Conservation (phyloP, 768 basidiomycete species). For the Cyclocybe aegerita region DNA sequence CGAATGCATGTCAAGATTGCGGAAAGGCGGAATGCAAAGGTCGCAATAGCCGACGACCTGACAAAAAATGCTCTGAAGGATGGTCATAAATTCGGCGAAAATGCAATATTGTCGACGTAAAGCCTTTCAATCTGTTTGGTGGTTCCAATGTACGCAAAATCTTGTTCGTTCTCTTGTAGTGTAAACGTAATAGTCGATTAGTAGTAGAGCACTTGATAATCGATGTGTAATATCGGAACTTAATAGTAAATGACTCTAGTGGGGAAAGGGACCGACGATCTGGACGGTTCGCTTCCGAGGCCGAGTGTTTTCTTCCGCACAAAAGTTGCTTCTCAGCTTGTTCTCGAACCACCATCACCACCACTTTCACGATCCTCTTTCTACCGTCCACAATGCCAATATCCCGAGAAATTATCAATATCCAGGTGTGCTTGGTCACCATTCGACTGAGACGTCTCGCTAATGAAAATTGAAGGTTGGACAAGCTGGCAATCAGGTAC, state of each 20-base stretch:
- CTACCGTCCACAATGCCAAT: constrained; percentile 42
- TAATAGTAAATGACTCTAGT: too few relatives aligned
- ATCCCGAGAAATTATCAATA: constrained; percentile 77
- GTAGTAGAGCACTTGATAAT: too few relatives aligned
- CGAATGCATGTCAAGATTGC: constrained; percentile 78
- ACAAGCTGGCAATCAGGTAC: constrained; percentile 60
- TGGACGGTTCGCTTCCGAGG: too few relatives aligned
- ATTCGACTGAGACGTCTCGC: not conserved
- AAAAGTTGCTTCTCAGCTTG: not conserved
- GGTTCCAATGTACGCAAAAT: too few relatives aligned
- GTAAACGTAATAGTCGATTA: too few relatives aligned
- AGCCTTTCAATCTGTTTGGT: too few relatives aligned
- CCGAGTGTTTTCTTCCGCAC: too few relatives aligned
- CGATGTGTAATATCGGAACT: too few relatives aligned
- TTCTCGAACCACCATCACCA: constrained; percentile 10
- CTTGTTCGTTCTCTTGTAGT: too few relatives aligned
- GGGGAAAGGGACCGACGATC: too few relatives aligned
- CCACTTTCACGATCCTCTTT: constrained; percentile 1
- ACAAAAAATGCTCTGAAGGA: constrained; percentile 67
- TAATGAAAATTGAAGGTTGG: constrained; percentile 51
- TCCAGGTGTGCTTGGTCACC: constrained; percentile 52
- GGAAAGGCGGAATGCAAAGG: constrained; percentile 79
- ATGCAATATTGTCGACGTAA: too few relatives aligned
- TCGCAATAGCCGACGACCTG: constrained; percentile 74
- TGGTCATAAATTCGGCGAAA: constrained; percentile 26